Evolutionary conservation across 2,329 filamentous ascomycete species (phyloP).

Genomic region (Intubia oerlemansii): DNA sequence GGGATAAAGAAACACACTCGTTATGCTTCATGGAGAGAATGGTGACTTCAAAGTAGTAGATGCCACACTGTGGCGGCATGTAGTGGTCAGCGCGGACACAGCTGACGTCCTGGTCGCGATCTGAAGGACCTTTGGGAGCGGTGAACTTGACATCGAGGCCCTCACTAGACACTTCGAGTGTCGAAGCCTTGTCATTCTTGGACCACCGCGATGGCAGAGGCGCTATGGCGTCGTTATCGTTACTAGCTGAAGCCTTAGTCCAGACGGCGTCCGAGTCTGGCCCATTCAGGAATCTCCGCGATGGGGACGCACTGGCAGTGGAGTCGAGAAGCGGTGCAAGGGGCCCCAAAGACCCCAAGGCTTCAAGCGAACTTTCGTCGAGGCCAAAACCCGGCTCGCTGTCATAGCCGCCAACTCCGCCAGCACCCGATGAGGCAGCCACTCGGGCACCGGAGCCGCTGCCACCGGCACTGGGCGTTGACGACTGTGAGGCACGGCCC

Average conservation of each 20-base stretch:
- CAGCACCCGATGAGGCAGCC: background rate
- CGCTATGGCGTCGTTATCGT: background rate
- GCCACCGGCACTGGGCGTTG: too few species aligned
- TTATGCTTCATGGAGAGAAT: slow-evolving; percentile 28
- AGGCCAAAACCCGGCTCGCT: background rate
- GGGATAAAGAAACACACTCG: slow-evolving; percentile 22
- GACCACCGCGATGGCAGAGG: slow-evolving; percentile 72
- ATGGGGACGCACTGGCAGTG: too few species aligned
- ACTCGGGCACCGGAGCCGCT: too few species aligned
- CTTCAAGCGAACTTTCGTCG: too few species aligned
- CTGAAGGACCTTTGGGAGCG: slow-evolving; percentile 22
- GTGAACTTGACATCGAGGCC: slow-evolving; percentile 49
- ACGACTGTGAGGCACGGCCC: background rate
- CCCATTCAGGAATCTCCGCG: too few species aligned
- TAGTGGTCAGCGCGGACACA: slow-evolving; percentile 64
- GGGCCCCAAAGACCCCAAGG: too few species aligned
- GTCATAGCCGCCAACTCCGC: background rate
- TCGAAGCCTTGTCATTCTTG: slow-evolving; percentile 49
- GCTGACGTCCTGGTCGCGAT: slow-evolving; percentile 53
- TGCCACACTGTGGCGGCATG: slow-evolving; percentile 75
- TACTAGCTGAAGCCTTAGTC: too few species aligned
- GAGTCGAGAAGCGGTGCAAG: too few species aligned
- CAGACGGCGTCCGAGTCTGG: too few species aligned
- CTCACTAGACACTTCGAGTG: slow-evolving; percentile 53
- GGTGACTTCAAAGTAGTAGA: slow-evolving; percentile 77